Evolutionary conservation across 352 stramenopile species (phyloP), one percentile per base, ranked within the genome.

Genomic region (Peronosclerospora sorghi): DNA sequence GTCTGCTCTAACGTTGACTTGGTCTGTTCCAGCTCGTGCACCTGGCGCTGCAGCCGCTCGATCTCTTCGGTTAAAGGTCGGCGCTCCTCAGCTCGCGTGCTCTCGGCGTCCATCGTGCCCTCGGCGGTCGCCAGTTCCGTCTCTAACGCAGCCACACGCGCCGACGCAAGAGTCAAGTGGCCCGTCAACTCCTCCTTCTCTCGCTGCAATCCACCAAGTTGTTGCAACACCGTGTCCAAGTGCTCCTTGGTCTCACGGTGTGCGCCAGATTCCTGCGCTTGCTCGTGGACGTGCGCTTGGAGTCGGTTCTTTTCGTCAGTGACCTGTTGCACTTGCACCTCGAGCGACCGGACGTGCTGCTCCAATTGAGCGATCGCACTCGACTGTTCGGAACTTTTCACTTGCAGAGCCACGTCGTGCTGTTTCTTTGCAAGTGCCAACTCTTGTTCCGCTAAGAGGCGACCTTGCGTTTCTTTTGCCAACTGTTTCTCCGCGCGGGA

Each of bases 361-460:
- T 80, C 68, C 19, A 78, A 27, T n/a, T 73, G 59, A 10, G 63
- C 50, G 5, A 53, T 64, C 1, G 58, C 59, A n/a, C 45, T 67
- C 14, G 66, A 57, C 17, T 74, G 20, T 32, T 86, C 73, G 7
- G 73, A 76, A 12, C 79, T 57, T 18, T 77, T 73, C 4, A 85
- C 63, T 42, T 82, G 74, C 26, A 71, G 48, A 30, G 68, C 52
- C 32, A 86, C 69, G 4, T 78, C 73, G 13, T 77, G 58, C 27
- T 88, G 71, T 45, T 86, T 82, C 54, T 85, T 84, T n/a, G 64
- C 62, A 0, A 88, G 54, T 8, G 51, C 56, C n/a, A 88, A 40
- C 42, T 88, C 76, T 44, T 88, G 76, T 38, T 85, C 71, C 0
- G 66, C 57, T 5, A 88, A 47, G n/a, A 59, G 65, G 4, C 65